Conservation (phyloP, 495 filamentous ascomycete species). For the Trichoderma parareesei region DNA sequence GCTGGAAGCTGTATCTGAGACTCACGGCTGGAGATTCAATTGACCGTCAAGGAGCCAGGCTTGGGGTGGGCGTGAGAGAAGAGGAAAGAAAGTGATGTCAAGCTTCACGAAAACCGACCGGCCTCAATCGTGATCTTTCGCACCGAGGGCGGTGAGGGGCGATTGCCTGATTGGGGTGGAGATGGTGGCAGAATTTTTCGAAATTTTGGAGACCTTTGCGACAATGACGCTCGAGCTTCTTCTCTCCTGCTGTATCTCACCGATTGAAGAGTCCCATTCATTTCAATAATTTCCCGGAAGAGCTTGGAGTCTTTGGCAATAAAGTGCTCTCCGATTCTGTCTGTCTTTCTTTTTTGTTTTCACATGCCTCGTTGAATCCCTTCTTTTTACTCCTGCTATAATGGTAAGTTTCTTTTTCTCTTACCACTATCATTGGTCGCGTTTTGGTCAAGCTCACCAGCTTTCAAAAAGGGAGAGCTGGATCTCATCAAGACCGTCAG, state of each 20-base stretch:
- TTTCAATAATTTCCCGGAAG: not conserved
- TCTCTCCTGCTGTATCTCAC: not conserved
- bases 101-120: constrained; percentile 8
- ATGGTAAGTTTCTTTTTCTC: constrained; percentile 1
- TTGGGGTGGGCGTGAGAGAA: not conserved
- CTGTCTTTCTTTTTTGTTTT: not conserved
- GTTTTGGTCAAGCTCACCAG: not conserved
- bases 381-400: not conserved
- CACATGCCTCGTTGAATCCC: not conserved
- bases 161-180: constrained; percentile 3
- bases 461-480: not conserved
- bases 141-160: constrained; percentile 11
- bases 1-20: not conserved
- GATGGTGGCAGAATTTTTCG: constrained; percentile 11
- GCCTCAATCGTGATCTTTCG: not conserved
- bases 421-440: not conserved
- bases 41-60: not conserved
- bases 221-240: not conserved
- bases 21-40: not conserved
- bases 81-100: constrained; percentile 5
- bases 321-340: not conserved
- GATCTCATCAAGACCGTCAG: constrained; percentile 14
- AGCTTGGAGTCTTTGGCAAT: not conserved
- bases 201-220: constrained; percentile 11
- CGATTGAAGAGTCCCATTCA: not conserved